A percentile compares a stretch with the other conserved stretches of the same genome.
These are phyloP conservation scores for Fusarium pilosicola DNA, from an alignment of 2,329 filamentous ascomycete species.

Conservation along the genomic window DNA sequence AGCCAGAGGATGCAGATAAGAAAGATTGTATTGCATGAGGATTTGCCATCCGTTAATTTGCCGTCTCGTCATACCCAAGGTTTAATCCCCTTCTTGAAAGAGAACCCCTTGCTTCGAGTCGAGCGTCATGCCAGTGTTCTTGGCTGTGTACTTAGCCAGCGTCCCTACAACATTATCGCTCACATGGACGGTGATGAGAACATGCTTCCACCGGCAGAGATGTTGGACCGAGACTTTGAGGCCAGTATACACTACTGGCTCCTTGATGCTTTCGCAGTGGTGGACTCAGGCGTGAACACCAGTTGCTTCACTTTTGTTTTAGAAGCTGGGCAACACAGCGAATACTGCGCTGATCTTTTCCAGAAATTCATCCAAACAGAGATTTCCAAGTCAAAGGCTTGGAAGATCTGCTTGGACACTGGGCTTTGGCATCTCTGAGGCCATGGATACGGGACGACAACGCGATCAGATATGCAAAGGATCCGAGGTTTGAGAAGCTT, in stretches of 20 bases:
- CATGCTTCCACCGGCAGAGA: too few species aligned
- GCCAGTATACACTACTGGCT: too few species aligned
- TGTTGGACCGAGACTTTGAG: too few species aligned
- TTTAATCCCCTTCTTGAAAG: background rate
- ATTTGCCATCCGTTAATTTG: background rate
- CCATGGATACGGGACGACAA: rapidly evolving
- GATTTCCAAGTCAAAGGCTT: too few species aligned
- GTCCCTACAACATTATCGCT: rapidly evolving
- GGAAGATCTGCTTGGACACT: background rate
- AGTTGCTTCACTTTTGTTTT: too few species aligned
- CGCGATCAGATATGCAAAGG: background rate
- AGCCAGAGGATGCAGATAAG: background rate
- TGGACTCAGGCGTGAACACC: too few species aligned
- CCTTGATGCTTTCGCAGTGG: too few species aligned
- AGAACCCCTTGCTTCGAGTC: slow-evolving; percentile 17
- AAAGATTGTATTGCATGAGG: background rate
- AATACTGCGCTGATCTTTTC: too few species aligned
- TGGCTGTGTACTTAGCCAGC: rapidly evolving
- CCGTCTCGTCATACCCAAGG: background rate
- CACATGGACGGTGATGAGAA: too few species aligned
- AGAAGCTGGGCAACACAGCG: too few species aligned
- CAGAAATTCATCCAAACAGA: too few species aligned
- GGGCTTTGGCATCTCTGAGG: background rate
- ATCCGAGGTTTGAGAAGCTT: background rate
- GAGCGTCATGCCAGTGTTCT: slow-evolving; percentile 14